Evolutionary conservation across 2,329 filamentous ascomycete species (phyloP).

Genomic region (Fusarium haematococcum): DNA sequence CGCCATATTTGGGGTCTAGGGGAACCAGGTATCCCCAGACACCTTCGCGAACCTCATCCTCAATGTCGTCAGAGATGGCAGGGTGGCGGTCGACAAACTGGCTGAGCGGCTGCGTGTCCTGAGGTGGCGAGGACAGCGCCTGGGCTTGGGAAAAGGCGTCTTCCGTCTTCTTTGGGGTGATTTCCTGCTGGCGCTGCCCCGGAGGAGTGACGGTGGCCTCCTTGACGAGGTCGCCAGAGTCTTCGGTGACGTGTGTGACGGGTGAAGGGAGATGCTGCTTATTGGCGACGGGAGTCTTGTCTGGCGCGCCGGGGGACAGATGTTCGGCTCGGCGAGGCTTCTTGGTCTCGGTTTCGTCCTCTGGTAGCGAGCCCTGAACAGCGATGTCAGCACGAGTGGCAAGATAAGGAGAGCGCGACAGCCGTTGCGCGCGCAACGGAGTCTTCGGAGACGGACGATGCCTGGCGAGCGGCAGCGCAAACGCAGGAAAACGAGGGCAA

Average conservation of each 20-base stretch:
- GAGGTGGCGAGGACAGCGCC: conserved; percentile 70
- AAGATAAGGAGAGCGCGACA: conserved; percentile 21
- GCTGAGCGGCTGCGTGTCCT: conserved; percentile 69
- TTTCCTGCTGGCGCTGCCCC: conserved; percentile 67
- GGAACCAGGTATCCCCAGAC: conserved; percentile 97
- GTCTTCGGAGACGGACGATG: not conserved
- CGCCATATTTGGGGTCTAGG: conserved; percentile 75
- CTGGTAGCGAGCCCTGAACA: conserved; percentile 72
- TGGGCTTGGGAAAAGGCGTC: conserved; percentile 60
- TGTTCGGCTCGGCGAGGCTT: conserved; percentile 85
- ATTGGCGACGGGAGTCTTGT: conserved; percentile 70
- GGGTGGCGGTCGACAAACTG: conserved; percentile 82
- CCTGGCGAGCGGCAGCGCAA: conserved; percentile 9
- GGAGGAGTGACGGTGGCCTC: conserved; percentile 79
- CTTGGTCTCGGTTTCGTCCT: conserved; percentile 77
- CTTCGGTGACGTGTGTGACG: conserved; percentile 72
- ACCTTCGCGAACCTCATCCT: conserved; percentile 84
- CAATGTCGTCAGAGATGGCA: conserved; percentile 81
- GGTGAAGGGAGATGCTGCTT: conserved; percentile 84
- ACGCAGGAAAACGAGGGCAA: conserved; percentile 10
- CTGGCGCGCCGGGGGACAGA: conserved; percentile 65
- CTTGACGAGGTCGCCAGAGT: conserved; percentile 71
- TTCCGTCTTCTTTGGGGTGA: conserved; percentile 62
- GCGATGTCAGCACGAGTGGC: conserved; percentile 37
- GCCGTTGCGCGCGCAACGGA: conserved; percentile 15